These are phyloP conservation scores for Neltuma alba DNA, from an alignment of 306 rosid species.

Conservation along the genomic window DNA sequence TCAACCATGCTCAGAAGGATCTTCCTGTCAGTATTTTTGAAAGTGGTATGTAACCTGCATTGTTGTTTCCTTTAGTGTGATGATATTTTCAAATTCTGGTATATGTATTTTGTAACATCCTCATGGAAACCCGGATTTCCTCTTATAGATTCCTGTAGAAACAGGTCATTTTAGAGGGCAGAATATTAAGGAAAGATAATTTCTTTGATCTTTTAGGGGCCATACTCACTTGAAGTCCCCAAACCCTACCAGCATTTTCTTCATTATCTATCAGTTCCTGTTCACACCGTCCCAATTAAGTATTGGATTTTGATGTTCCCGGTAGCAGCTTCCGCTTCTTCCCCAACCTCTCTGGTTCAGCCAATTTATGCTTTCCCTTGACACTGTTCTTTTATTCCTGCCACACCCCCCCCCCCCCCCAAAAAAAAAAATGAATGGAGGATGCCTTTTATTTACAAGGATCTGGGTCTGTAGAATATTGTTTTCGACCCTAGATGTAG, in stretches of 20 bases:
- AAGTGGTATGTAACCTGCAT: constrained; percentile 64
- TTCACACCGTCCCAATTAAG: background rate
- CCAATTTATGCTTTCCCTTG: background rate
- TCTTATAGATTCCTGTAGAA: background rate
- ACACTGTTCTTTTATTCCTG: background rate
- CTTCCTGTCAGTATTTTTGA: constrained; percentile 88
- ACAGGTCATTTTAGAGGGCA: background rate
- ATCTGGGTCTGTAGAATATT: background rate
- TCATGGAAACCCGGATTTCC: background rate
- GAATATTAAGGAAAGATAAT: background rate
- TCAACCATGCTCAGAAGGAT: constrained; percentile 91
- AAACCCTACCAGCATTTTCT: background rate
- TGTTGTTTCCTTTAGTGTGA: constrained; percentile 23
- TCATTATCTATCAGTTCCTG: background rate
- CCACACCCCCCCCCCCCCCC: background rate
- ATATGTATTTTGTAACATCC: background rate
- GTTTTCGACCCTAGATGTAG: background rate
- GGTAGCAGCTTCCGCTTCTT: background rate
- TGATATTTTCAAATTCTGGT: constrained; percentile 27
- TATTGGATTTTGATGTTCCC: background rate
- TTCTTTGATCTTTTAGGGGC: background rate
- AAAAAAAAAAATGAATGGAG: background rate
- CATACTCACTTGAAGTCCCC: background rate
- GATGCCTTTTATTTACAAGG: background rate
- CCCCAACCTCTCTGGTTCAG: background rate